These are phyloP conservation scores for Colletotrichum nymphaeae DNA, from an alignment of 2,329 filamentous ascomycete genomes.

Conservation along the genomic window DNA sequence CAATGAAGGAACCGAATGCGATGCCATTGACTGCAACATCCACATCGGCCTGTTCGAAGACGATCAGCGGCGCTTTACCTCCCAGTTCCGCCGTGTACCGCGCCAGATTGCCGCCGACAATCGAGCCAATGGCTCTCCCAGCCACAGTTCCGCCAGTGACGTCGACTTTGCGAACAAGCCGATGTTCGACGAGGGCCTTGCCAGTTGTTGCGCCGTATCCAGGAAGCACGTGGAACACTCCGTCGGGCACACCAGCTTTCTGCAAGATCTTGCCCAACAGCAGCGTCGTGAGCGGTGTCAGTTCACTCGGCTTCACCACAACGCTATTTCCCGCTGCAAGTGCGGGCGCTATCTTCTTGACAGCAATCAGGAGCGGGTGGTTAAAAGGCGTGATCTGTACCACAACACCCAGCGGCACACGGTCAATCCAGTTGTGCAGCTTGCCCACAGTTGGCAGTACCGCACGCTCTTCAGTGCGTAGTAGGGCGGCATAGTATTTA, in stretches of 20 bases:
- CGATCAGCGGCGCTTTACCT: slow-evolving; percentile 76
- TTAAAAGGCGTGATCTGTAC: slow-evolving; percentile 69
- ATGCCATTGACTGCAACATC: slow-evolving; percentile 77
- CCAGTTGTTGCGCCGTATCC: slow-evolving; percentile 66
- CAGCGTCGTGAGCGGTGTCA: slow-evolving; percentile 71
- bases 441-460: slow-evolving; percentile 74
- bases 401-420: slow-evolving; percentile 68
- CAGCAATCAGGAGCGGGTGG: slow-evolving; percentile 67
- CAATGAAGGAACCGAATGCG: slow-evolving; percentile 68
- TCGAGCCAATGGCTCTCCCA: slow-evolving; percentile 74
- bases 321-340: slow-evolving; percentile 70
- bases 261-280: slow-evolving; percentile 69
- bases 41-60: slow-evolving; percentile 74
- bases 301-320: slow-evolving; percentile 71
- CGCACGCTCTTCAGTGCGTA: slow-evolving; percentile 74
- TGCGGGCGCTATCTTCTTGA: slow-evolving; percentile 71
- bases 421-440: slow-evolving; percentile 66
- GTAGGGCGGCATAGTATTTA: slow-evolving; percentile 75
- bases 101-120: slow-evolving; percentile 74
- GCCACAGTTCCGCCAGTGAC: slow-evolving; percentile 82
- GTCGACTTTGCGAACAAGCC: slow-evolving; percentile 72
- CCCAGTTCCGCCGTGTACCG: slow-evolving; percentile 79
- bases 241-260: slow-evolving; percentile 76
- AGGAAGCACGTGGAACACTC: slow-evolving; percentile 73
- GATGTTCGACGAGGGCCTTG: slow-evolving; percentile 63